These are phyloP conservation scores for Gaillardinia entomophila DNA, from an alignment of 805 yeast genomes.

Conservation along the genomic window DNA sequence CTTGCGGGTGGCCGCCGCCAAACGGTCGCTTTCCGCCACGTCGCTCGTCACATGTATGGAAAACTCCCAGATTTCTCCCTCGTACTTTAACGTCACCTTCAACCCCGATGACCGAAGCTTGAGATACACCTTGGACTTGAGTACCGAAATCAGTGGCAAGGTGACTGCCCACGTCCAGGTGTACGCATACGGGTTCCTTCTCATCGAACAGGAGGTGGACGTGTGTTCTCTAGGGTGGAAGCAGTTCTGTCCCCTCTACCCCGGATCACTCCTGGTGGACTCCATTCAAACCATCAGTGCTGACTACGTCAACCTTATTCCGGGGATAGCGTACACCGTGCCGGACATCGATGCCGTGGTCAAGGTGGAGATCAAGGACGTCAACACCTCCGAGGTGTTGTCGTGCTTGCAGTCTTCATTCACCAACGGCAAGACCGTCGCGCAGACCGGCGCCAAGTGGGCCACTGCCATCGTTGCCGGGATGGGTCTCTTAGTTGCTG, in stretches of 20 bases:
- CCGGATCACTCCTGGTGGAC: constrained; percentile 75
- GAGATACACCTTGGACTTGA: constrained; percentile 62
- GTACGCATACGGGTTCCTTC: constrained; percentile 79
- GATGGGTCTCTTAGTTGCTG: constrained; percentile 77
- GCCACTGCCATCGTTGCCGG: constrained; percentile 91
- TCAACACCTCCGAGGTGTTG: constrained; percentile 36
- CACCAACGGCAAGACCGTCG: constrained; percentile 72
- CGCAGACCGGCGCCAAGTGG: constrained; percentile 74
- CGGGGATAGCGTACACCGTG: constrained; percentile 80
- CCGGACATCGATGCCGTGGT: constrained; percentile 84
- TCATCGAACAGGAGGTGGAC: constrained; percentile 54
- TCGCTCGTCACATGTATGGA: constrained; percentile 87
- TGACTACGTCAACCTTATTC: constrained; percentile 51
- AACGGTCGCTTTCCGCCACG: constrained; percentile 45
- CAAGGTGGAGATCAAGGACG: constrained; percentile 45
- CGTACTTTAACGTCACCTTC: constrained; percentile 68
- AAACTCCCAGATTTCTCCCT: constrained; percentile 65
- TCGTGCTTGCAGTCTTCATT: constrained; percentile 77
- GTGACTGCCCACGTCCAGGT: constrained; percentile 67
- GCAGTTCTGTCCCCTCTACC: constrained; percentile 84
- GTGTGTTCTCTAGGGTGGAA: constrained; percentile 69
- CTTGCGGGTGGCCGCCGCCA: constrained; percentile 7
- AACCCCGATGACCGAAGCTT: constrained; percentile 67
- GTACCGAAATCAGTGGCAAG: constrained; percentile 60
- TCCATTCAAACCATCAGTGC: constrained; percentile 56